A percentile compares a stretch with the other conserved stretches of the same genome.
Evolutionary conservation across 1,284 basidiomycete genomes (phyloP).

Genomic region (Xerocomus amazonicus): DNA sequence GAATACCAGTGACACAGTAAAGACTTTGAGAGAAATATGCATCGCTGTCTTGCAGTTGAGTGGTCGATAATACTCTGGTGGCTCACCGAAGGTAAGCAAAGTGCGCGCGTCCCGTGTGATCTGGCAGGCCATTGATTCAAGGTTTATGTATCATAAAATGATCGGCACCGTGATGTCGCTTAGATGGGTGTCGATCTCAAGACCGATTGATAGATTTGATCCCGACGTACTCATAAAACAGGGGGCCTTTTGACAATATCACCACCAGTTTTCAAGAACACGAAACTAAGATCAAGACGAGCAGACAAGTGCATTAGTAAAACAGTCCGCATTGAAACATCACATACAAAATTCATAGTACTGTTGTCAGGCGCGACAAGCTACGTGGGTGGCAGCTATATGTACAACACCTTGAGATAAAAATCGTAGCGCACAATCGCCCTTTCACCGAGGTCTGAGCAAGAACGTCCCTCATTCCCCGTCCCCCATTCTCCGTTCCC

Average conservation of each 20-base stretch:
- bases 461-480: not conserved
- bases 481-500: not conserved
- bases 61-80: too few relatives aligned
- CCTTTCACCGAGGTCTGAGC: not conserved
- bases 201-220: not conserved
- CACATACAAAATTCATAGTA: constrained; percentile 16
- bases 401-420: not conserved
- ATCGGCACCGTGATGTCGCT: too few relatives aligned
- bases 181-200: not conserved
- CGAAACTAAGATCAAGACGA: not conserved
- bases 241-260: too few relatives aligned
- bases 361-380: constrained; percentile 8
- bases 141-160: too few relatives aligned
- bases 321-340: constrained; percentile 5
- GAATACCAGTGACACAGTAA: too few relatives aligned
- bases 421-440: constrained; percentile 4
- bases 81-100: too few relatives aligned
- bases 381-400: not conserved
- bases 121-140: too few relatives aligned
- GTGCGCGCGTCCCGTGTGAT: too few relatives aligned
- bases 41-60: too few relatives aligned
- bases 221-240: not conserved
- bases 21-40: too few relatives aligned
- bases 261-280: not conserved
- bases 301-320: constrained; percentile 2